Percentiles rank a stretch among this genome's conserved stretches.
Evolutionary conservation across 257 asterid genomes (phyloP).

Genomic region (Ajuga chamaepitys): DNA sequence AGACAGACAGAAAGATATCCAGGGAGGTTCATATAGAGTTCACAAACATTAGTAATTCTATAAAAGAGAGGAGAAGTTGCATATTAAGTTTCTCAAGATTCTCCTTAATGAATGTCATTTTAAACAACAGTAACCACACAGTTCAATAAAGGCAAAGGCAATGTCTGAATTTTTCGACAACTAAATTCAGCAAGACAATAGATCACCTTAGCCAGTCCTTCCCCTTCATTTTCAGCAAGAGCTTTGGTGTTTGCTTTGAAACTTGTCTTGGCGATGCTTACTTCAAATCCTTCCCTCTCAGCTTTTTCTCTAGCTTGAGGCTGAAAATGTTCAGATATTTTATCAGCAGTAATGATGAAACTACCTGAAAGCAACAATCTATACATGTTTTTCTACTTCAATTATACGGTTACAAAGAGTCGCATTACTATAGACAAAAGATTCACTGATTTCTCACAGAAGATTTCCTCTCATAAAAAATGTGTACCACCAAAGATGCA

Average conservation of each 20-base stretch:
- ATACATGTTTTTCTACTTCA: background rate
- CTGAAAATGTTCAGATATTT: conserved; percentile 28
- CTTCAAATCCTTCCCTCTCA: conserved; percentile 82
- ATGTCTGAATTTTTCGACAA: background rate
- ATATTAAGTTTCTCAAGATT: background rate
- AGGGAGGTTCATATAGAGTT: background rate
- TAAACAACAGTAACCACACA: background rate
- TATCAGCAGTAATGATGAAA: conserved; percentile 12
- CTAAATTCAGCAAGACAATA: background rate
- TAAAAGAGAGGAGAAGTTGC: background rate
- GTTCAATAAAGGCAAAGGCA: too few species aligned
- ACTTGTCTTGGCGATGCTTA: conserved; percentile 77
- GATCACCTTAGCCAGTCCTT: conserved; percentile 86
- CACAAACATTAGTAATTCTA: background rate
- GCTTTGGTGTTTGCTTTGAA: conserved; percentile 96
- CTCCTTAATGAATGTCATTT: background rate
- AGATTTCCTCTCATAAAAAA: background rate
- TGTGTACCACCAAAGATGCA: conserved; percentile 1
- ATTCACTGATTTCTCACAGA: background rate
- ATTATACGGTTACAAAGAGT: background rate
- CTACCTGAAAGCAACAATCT: conserved; percentile 9
- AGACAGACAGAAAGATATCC: background rate
- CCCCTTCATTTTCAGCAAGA: conserved; percentile 92
- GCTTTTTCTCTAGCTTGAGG: conserved; percentile 97
- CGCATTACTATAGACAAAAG: background rate